Base-by-base conservation (phyloP, 2,329 filamentous ascomycete genomes). In the Sphaerulina populicola region DNA sequence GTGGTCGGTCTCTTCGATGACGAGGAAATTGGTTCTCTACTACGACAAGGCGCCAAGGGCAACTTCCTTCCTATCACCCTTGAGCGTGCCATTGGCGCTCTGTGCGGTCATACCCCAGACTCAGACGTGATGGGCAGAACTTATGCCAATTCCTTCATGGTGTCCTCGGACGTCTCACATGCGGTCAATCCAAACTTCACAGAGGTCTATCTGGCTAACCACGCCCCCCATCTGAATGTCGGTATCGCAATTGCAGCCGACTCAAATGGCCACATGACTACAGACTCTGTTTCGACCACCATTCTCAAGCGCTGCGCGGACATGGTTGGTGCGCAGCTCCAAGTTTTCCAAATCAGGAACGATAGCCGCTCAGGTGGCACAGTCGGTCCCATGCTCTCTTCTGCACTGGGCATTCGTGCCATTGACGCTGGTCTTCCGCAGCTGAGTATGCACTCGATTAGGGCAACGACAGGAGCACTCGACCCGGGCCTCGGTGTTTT, bases 141-240 rank as follows among this genome's bases (percentile, higher is more conserved):
- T 0, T 91, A 90, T 60, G 90, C 91, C 41, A 88, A 88, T 68
- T 94, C 86, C 14, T 97, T 96, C 79, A 77, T 97, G 56, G 79
- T 96, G 52, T 94, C 87, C 1, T 88, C 88, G 21, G 93, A 98
- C 66, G 93, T 98, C 51, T 93, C 84, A 4, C 93, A 97, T 70
- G 88, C 91, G 37, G 86, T 90, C 7, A 91, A 96, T 72, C 93
- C 93, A 52, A 97, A 97, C 74, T 98, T 97, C 74, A 73, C 88
- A 0, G 77, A 77, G 57, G 81, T 79, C 27, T 97, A 97, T 71
- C 82, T 96, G 14, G 79, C 86, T 51, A 84, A 87, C 62, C 93
- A 98, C 71, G 77, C 87, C 2, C 91, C 93, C 1, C 80, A 86
- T 52, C 79, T 98, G 48, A 98, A 98, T 67, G 81, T 93, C 30